A percentile compares a stretch with the other conserved stretches of the same genome.
Evolutionary conservation across 345 rosid genomes (phyloP).

Genomic region (Pistacia vera): DNA sequence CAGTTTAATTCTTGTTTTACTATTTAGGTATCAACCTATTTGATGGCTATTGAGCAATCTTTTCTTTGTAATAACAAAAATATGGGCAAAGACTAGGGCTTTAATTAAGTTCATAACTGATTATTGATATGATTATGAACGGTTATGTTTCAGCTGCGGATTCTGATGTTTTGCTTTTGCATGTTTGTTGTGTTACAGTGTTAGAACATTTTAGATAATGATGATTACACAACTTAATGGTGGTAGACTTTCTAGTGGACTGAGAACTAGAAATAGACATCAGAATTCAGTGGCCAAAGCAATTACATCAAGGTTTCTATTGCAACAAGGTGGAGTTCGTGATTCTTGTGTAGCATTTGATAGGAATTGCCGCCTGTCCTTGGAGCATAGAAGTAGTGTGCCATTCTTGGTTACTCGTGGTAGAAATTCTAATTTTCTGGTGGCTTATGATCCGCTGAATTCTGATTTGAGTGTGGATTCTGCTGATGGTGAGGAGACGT

Average conservation of each 20-base stretch:
- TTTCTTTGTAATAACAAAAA: neutral
- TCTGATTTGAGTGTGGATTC: constrained; percentile 51
- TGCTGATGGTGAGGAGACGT: constrained; percentile 24
- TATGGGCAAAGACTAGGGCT: neutral
- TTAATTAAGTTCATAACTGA: neutral
- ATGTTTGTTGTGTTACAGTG: neutral
- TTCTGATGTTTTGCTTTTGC: constrained; percentile 13
- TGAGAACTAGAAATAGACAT: constrained; percentile 31
- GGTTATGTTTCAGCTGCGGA: neutral
- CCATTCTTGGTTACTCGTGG: constrained; percentile 35
- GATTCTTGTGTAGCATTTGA: constrained; percentile 15
- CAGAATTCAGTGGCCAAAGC: constrained; percentile 21
- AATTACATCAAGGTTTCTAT: constrained; percentile 20
- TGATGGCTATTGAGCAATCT: neutral
- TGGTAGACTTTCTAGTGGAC: constrained; percentile 33
- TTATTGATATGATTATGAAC: neutral
- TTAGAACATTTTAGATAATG: constrained; percentile 30
- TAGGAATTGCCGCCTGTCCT: constrained; percentile 21
- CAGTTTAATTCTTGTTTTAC: neutral
- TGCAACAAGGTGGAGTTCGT: constrained; percentile 19
- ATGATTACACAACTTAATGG: constrained; percentile 41
- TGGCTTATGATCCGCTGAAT: constrained; percentile 39
- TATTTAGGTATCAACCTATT: neutral
- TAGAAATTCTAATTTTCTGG: constrained; percentile 32
- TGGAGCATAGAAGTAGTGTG: constrained; percentile 20